A percentile compares a stretch with the other conserved stretches of the same genome.
Evolutionary conservation across 2,329 filamentous ascomycete species (phyloP).

Genomic region (Thyridium curvatum): DNA sequence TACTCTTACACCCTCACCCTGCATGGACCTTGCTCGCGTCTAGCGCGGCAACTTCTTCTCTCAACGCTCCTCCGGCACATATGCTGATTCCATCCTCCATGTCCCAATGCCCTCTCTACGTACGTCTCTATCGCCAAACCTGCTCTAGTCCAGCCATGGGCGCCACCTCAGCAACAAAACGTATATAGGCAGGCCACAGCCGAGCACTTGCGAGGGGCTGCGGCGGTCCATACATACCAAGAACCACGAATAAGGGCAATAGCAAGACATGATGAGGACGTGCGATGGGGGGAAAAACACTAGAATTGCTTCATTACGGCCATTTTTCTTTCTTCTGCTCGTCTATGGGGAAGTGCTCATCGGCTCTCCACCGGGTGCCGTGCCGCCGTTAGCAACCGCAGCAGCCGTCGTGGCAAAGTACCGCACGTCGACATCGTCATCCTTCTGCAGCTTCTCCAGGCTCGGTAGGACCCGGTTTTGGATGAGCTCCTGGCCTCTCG

Average conservation of each 20-base stretch:
- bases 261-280: constrained; percentile 12
- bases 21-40: too few relatives aligned
- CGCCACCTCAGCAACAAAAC: too few relatives aligned
- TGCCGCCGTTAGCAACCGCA: constrained; percentile 43
- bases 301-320: constrained; percentile 45
- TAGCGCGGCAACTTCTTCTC: too few relatives aligned
- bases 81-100: too few relatives aligned
- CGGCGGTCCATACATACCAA: too few relatives aligned
- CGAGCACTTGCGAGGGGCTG: too few relatives aligned
- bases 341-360: constrained; percentile 63
- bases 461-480: constrained; percentile 82
- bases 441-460: constrained; percentile 90
- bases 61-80: too few relatives aligned
- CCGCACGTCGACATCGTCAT: constrained; percentile 95
- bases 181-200: too few relatives aligned
- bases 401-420: constrained; percentile 94
- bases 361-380: constrained; percentile 42
- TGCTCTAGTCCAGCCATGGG: too few relatives aligned
- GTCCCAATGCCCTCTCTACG: too few relatives aligned
- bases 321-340: constrained; percentile 25
- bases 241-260: neutral
- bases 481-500: constrained; percentile 72
- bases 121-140: too few relatives aligned
- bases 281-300: constrained; percentile 34
- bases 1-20: too few relatives aligned